phyloP scores from a whole-genome alignment of 2,329 filamentous ascomycete species.

The Fonsecaea nubica region DNA sequence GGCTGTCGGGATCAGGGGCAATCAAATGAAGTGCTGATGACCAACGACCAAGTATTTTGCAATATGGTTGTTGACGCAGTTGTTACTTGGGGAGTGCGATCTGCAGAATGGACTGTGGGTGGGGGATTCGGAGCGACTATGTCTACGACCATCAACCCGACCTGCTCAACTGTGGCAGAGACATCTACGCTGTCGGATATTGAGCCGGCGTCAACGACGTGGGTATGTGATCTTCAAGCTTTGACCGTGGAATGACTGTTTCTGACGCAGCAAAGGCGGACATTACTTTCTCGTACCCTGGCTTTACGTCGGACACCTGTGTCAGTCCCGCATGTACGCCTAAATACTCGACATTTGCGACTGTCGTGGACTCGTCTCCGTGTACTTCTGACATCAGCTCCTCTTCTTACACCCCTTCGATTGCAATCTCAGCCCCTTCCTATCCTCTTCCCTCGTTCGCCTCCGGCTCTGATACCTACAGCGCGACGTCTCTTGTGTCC shows the following conservation, averaged over 20 bases:
- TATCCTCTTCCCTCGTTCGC: not conserved
- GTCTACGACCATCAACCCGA: not conserved
- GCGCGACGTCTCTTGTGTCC: not conserved
- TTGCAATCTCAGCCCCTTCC: not conserved
- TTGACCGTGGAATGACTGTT: not conserved
- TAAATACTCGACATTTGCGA: not conserved
- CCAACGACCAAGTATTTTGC: not conserved
- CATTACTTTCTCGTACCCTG: not conserved
- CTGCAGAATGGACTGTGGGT: not conserved
- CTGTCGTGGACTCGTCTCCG: not conserved
- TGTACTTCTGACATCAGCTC: not conserved
- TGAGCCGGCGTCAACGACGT: not conserved
- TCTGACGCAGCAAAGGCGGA: not conserved
- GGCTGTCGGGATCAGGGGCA: not conserved
- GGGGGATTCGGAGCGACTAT: not conserved
- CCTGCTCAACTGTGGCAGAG: not conserved
- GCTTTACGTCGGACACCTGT: not conserved
- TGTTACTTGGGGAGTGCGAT: not conserved
- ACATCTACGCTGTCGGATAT: not conserved
- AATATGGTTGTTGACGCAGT: not conserved
- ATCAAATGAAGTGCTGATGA: not conserved
- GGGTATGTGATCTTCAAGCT: not conserved
- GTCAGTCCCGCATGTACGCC: not conserved
- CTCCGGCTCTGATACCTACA: not conserved
- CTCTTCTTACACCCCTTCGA: not conserved